Conservation (phyloP, 176 grass and related monocot genomes). For the Alopecurus myosuroides region DNA sequence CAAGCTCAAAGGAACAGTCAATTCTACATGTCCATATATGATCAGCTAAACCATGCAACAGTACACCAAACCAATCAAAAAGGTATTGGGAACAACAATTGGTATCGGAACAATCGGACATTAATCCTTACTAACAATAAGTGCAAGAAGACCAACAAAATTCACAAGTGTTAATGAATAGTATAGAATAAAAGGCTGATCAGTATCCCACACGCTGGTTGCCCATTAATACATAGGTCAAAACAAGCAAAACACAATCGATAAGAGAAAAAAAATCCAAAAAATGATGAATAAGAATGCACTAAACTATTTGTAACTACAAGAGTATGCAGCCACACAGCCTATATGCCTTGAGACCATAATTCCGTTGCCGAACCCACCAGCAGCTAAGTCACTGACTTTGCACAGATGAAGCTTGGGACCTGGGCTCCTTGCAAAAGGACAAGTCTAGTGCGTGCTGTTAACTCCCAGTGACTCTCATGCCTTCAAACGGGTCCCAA, state of each 20-base stretch:
- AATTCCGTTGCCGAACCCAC: not conserved
- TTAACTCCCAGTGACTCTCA: not conserved
- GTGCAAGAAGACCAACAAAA: conserved; percentile 22
- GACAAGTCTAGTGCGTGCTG: not conserved
- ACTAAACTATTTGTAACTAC: not conserved
- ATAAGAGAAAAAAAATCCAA: not conserved
- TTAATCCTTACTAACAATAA: not conserved
- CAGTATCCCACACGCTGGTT: not conserved
- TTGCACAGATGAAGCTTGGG: not conserved
- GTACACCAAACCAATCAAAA: not conserved
- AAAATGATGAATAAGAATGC: not conserved
- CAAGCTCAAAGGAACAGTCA: not conserved
- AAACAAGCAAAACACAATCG: not conserved
- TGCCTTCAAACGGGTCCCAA: not conserved
- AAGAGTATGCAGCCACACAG: not conserved
- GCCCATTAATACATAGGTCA: not conserved
- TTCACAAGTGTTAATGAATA: not conserved
- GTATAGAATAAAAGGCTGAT: not conserved
- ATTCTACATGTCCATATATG: not conserved
- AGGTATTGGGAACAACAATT: not conserved
- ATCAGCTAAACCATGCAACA: not conserved
- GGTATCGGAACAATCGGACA: not conserved
- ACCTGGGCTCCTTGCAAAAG: not conserved
- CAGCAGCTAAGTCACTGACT: not conserved
- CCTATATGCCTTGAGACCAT: not conserved